A percentile compares a stretch with the other conserved stretches of the same genome.
phyloP scores from a whole-genome alignment of 2,329 filamentous ascomycete genomes.

The Diplocarpon rosae region DNA sequence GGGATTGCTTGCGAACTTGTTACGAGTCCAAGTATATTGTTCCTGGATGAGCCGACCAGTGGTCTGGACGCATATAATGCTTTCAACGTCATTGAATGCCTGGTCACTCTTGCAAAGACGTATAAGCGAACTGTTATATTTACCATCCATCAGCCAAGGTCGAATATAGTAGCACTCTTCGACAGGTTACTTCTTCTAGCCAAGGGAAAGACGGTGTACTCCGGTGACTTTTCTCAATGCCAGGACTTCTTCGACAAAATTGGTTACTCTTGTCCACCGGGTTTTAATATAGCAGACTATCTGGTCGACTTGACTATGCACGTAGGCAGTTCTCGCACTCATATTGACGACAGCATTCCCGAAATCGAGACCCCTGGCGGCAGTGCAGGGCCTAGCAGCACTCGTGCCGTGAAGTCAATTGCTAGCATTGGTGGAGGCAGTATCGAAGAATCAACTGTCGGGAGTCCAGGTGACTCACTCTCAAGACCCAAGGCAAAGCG shows the following conservation, averaged over 20 bases:
- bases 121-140: constrained; percentile 97
- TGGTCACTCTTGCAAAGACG: constrained; percentile 87
- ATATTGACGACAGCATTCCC: constrained; percentile 44
- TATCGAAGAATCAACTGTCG: constrained; percentile 47
- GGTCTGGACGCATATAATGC: constrained; percentile 95
- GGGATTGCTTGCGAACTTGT: constrained; percentile 97
- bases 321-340: constrained; percentile 49
- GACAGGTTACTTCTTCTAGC: constrained; percentile 88
- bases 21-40: constrained; percentile 92
- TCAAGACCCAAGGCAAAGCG: constrained; percentile 59
- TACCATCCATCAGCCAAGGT: constrained; percentile 95
- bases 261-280: constrained; percentile 85
- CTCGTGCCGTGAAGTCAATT: constrained; percentile 80
- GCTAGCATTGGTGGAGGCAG: constrained; percentile 72
- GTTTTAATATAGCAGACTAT: constrained; percentile 98
- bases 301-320: constrained; percentile 98
- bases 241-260: constrained; percentile 87
- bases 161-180: constrained; percentile 95
- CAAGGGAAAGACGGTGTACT: constrained; percentile 83
- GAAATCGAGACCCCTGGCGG: constrained; percentile 53
- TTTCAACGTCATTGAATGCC: constrained; percentile 93
- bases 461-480: constrained; percentile 49
- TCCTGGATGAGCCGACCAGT: constrained; percentile 94
- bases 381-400: constrained; percentile 73
- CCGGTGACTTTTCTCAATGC: constrained; percentile 77